Evolutionary conservation across 768 basidiomycete genomes (phyloP).

Genomic region (Pulveroboletus sp.): DNA sequence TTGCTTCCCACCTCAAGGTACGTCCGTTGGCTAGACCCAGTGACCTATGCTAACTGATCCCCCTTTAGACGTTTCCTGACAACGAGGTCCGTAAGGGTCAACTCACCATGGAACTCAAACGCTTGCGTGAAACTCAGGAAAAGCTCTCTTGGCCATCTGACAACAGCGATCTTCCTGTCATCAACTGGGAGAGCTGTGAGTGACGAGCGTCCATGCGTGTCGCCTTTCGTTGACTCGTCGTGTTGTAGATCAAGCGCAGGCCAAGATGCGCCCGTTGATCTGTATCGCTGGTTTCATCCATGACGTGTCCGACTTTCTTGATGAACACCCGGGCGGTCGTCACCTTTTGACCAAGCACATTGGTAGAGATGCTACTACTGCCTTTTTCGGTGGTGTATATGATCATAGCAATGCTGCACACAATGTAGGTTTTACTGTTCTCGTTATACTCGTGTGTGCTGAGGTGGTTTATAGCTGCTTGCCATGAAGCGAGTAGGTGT

Average conservation of each 20-base stretch:
- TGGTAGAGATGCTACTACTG: constrained; percentile 87
- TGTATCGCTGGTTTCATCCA: constrained; percentile 92
- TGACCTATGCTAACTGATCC: background rate
- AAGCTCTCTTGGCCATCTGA: constrained; percentile 75
- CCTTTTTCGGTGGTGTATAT: constrained; percentile 91
- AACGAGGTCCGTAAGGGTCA: constrained; percentile 82
- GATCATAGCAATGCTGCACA: constrained; percentile 87
- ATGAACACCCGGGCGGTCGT: constrained; percentile 89
- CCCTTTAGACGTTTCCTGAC: constrained; percentile 48
- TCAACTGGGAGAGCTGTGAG: constrained; percentile 84
- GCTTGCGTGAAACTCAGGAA: constrained; percentile 74
- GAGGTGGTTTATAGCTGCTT: constrained; percentile 18
- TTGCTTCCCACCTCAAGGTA: constrained; percentile 55
- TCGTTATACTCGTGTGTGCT: background rate
- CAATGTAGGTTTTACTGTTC: constrained; percentile 46
- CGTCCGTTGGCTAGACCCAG: background rate
- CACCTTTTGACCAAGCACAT: constrained; percentile 80
- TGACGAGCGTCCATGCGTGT: constrained; percentile 1
- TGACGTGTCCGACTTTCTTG: constrained; percentile 77
- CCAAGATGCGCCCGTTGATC: constrained; percentile 73
- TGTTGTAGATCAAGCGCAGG: constrained; percentile 67
- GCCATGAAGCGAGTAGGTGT: constrained; percentile 56
- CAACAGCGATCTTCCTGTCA: constrained; percentile 68
- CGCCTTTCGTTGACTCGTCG: constrained; percentile 1
- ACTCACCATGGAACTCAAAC: constrained; percentile 91